Evolutionary conservation across 208 protist genomes (phyloP).

Genomic region (Crithidia acanthocephali): DNA sequence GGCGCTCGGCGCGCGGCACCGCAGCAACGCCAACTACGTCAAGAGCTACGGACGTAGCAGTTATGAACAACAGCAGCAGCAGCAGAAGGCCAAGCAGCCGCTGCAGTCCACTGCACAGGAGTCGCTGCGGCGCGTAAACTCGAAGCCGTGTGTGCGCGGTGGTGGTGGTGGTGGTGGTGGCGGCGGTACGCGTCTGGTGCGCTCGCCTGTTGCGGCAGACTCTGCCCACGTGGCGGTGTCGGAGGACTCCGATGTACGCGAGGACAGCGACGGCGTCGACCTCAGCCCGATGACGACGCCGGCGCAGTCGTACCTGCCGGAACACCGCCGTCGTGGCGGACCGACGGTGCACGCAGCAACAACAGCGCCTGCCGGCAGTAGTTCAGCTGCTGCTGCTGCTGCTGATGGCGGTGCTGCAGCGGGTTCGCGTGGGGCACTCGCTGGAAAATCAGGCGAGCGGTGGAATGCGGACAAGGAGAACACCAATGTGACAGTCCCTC

Average conservation of each 20-base stretch:
- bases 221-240: neutral
- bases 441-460: neutral
- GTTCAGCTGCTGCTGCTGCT: neutral
- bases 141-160: neutral
- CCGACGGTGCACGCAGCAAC: neutral
- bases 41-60: slow-evolving; percentile 27
- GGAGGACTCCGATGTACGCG: neutral
- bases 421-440: neutral
- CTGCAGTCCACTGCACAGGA: slow-evolving; percentile 17
- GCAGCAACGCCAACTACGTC: slow-evolving; percentile 26
- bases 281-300: slow-evolving; percentile 28
- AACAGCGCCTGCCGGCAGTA: neutral
- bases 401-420: neutral
- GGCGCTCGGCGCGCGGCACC: slow-evolving; percentile 16
- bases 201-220: neutral
- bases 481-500: neutral
- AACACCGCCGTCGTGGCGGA: slow-evolving; percentile 2
- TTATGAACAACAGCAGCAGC: slow-evolving; percentile 22
- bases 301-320: slow-evolving; percentile 24
- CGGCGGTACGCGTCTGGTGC: neutral
- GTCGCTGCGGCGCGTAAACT: slow-evolving; percentile 9
- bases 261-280: slow-evolving; percentile 5
- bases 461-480: slow-evolving; percentile 11
- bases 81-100: slow-evolving; percentile 4
- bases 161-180: neutral